These are phyloP conservation scores for Geotrichum klebahnii DNA, from an alignment of 1,139 yeast genomes.

Conservation along the genomic window DNA sequence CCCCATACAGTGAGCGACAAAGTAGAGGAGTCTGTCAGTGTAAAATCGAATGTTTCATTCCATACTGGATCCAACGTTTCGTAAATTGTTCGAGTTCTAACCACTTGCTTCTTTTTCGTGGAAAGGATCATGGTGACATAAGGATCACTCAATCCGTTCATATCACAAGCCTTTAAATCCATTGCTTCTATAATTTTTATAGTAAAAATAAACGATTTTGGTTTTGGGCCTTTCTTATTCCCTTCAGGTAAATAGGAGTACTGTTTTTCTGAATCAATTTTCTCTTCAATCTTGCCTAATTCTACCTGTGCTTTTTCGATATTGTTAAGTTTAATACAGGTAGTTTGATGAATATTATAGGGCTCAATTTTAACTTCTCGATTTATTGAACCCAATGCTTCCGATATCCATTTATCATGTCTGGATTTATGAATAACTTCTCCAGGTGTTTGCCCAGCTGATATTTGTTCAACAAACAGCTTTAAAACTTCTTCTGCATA, in stretches of 20 bases:
- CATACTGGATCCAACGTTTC: conserved; percentile 71
- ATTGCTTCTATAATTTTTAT: conserved; percentile 67
- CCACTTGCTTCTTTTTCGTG: conserved; percentile 53
- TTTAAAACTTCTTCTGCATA: conserved; percentile 51
- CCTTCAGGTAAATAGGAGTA: conserved; percentile 45
- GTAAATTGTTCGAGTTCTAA: conserved; percentile 63
- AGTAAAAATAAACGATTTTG: conserved; percentile 56
- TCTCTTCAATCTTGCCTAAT: conserved; percentile 57
- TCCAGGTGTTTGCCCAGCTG: conserved; percentile 36
- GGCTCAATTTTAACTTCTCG: conserved; percentile 48
- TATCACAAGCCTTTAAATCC: conserved; percentile 53
- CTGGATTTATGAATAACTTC: conserved; percentile 30
- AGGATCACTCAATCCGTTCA: conserved; percentile 57
- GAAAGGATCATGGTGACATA: conserved; percentile 68
- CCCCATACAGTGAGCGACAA: conserved; percentile 73
- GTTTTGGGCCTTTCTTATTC: conserved; percentile 35
- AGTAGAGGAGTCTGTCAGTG: conserved; percentile 38
- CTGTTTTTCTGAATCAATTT: conserved; percentile 58
- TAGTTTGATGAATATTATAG: conserved; percentile 55
- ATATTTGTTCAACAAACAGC: conserved; percentile 47
- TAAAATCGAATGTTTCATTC: conserved; percentile 74
- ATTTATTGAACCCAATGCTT: conserved; percentile 45
- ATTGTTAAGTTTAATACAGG: conserved; percentile 76
- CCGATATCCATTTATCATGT: conserved; percentile 41
- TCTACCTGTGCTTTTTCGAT: conserved; percentile 58